These are phyloP conservation scores for Spencermartinsiella europaea DNA, from an alignment of 805 yeast genomes.

Conservation along the genomic window DNA sequence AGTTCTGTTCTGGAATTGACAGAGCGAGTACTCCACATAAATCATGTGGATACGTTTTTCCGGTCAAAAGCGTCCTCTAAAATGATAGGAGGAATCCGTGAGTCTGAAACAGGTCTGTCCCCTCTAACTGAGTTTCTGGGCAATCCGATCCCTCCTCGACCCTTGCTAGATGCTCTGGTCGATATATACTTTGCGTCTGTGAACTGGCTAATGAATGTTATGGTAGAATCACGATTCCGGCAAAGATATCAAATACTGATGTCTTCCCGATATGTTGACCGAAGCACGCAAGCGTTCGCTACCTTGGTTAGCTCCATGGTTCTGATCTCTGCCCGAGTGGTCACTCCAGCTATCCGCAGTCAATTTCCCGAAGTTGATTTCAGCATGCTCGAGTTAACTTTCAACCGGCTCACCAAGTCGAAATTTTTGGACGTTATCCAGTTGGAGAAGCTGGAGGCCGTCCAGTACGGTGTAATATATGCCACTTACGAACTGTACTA, in stretches of 20 bases:
- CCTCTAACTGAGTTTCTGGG: conserved; percentile 7
- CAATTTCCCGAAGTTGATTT: conserved; percentile 5
- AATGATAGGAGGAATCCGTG: conserved; percentile 9
- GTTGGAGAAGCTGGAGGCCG: conserved; percentile 7
- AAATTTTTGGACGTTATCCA: conserved; percentile 6
- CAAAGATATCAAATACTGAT: conserved; percentile 9
- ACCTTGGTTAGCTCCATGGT: conserved; percentile 4
- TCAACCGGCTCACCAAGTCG: neutral
- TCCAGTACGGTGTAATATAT: conserved; percentile 10
- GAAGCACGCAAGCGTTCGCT: conserved; percentile 8
- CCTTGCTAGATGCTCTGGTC: conserved; percentile 10
- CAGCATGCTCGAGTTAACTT: conserved; percentile 2
- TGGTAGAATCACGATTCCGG: conserved; percentile 6
- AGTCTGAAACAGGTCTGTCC: conserved; percentile 4
- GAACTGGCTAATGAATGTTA: conserved; percentile 10
- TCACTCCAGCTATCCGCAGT: neutral
- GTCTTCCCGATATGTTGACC: conserved; percentile 1
- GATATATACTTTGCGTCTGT: conserved; percentile 10
- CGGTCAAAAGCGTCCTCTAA: conserved; percentile 8
- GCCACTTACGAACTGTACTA: conserved; percentile 11
- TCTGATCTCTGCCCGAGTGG: conserved; percentile 7
- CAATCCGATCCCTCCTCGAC: conserved; percentile 5
- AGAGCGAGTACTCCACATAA: conserved; percentile 9
- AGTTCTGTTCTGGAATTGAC: conserved; percentile 11
- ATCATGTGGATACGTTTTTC: conserved; percentile 7